phyloP scores from a whole-genome alignment of 2,329 filamentous ascomycete species.

The Rugonectria rugulosa region DNA sequence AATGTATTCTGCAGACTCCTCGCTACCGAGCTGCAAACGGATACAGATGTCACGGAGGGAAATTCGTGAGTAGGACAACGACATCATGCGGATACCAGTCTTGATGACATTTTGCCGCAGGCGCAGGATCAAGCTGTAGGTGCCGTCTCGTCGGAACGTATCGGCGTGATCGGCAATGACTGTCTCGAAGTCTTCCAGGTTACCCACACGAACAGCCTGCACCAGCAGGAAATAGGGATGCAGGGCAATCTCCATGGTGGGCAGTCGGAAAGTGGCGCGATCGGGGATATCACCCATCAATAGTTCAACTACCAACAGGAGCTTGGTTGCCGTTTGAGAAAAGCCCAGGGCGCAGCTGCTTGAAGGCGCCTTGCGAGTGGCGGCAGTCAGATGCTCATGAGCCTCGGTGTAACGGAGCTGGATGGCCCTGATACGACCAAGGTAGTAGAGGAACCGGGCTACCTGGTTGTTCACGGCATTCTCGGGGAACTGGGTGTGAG shows the following conservation, averaged over 20 bases:
- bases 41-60: conserved; percentile 97
- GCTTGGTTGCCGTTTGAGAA: conserved; percentile 93
- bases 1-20: conserved; percentile 98
- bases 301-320: conserved; percentile 94
- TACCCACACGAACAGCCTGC: conserved; percentile 94
- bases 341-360: conserved; percentile 91
- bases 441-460: conserved; percentile 95
- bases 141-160: conserved; percentile 90
- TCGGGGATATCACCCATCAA: conserved; percentile 99
- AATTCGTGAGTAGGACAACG: conserved; percentile 95
- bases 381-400: conserved; percentile 90
- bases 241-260: conserved; percentile 84
- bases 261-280: conserved; percentile 89
- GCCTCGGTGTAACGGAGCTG: conserved; percentile 97
- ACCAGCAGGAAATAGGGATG: conserved; percentile 94
- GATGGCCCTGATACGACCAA: conserved; percentile 94
- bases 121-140: conserved; percentile 93
- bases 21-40: conserved; percentile 88
- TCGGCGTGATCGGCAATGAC: conserved; percentile 82
- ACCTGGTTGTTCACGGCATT: conserved; percentile 98
- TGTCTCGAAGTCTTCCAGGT: conserved; percentile 91
- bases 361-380: conserved; percentile 93
- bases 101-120: conserved; percentile 99
- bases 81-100: conserved; percentile 99
- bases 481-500: conserved; percentile 93